Base-by-base conservation (phyloP, 257 asterid genomes). In the Petunia axillaris region DNA sequence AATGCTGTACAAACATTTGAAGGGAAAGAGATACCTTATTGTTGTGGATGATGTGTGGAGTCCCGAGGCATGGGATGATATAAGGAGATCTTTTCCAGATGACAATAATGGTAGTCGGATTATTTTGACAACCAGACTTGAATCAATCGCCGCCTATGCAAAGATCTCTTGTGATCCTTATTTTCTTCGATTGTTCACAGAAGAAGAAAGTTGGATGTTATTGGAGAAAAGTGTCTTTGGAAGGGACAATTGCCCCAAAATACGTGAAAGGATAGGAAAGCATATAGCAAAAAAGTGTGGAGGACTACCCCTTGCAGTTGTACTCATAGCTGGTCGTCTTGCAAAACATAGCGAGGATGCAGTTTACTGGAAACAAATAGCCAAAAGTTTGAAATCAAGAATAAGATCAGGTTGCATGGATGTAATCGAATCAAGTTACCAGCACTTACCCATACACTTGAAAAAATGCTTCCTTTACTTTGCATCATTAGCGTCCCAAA, bases 31-130 rank as follows among this genome's bases (percentile, higher is more conserved):
- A 52, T 66, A 66, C 48, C 75, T 66, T 8, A 40, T 66, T 66
- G 75, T 66, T 16, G 48, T 66, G 1, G 75, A 66, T 66, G 75
- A 66, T 6, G 75, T 66, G 48, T 66, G 75, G 75, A 66, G 35
- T 66, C 0, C 8, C 4, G 36, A 40, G 5, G 75, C 53, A 41
- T 66, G 75, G 75, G 75, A 66, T 38, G 75, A 66, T 46, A 66
- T 66, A 66, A 66, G 2, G 3, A 66, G 36, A 66, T 9, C 75
- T 1, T 66, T 66, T 13, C 75, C 75, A 16, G 75, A 66, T 66
- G 75, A 66, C 4, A 13, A 39, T 46, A 66, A 40, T 1, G 75
- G 75, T 39, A 66, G 75, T 66, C 39, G 48, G 4, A 66, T 66
- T 46, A 36, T 40, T 41, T 66, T 66, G 48, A 66, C 75, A 0